A percentile compares a stretch with the other conserved stretches of the same genome.
Evolutionary conservation across 768 basidiomycete genomes (phyloP).

Genomic region (Leccinum broughii): DNA sequence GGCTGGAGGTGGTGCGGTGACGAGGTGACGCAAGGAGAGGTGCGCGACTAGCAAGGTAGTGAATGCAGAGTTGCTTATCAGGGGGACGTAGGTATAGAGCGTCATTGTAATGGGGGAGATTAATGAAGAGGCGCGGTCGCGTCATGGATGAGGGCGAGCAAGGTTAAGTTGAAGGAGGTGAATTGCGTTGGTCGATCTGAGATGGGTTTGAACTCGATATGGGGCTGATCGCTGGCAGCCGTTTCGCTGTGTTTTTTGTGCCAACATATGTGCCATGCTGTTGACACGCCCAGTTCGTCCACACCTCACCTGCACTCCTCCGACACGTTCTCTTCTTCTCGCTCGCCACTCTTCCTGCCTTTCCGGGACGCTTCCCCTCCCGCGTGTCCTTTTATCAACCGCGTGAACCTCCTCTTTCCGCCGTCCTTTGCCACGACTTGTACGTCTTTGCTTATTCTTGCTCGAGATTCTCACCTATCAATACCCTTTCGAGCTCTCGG

Average conservation of each 20-base stretch:
- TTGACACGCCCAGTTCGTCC: conserved; percentile 50
- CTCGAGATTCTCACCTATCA: conserved; percentile 29
- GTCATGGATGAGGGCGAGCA: conserved; percentile 32
- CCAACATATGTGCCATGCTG: conserved; percentile 50
- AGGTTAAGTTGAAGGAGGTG: conserved; percentile 35
- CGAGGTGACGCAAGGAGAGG: conserved; percentile 22
- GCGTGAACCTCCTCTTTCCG: conserved; percentile 31
- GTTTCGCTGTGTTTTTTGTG: conserved; percentile 13
- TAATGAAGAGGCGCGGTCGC: conserved; percentile 34
- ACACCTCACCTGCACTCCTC: conserved; percentile 64
- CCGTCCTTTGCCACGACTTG: conserved; percentile 28
- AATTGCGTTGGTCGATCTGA: background rate
- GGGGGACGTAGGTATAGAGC: conserved; percentile 4
- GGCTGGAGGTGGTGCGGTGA: conserved; percentile 88
- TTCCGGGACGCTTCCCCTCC: conserved; percentile 49
- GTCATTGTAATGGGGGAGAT: conserved; percentile 31
- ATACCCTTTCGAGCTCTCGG: conserved; percentile 22
- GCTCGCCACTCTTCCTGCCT: conserved; percentile 56
- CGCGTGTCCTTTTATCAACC: conserved; percentile 29
- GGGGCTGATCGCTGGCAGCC: conserved; percentile 15
- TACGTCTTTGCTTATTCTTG: conserved; percentile 34
- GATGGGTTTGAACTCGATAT: conserved; percentile 16
- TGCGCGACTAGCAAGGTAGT: conserved; percentile 26
- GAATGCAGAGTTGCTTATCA: conserved; percentile 28
- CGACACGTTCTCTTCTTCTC: conserved; percentile 59